A percentile compares a stretch with the other conserved stretches of the same genome.
These are phyloP conservation scores for Cyclocybe aegerita DNA, from an alignment of 768 basidiomycete species.

Conservation along the genomic window DNA sequence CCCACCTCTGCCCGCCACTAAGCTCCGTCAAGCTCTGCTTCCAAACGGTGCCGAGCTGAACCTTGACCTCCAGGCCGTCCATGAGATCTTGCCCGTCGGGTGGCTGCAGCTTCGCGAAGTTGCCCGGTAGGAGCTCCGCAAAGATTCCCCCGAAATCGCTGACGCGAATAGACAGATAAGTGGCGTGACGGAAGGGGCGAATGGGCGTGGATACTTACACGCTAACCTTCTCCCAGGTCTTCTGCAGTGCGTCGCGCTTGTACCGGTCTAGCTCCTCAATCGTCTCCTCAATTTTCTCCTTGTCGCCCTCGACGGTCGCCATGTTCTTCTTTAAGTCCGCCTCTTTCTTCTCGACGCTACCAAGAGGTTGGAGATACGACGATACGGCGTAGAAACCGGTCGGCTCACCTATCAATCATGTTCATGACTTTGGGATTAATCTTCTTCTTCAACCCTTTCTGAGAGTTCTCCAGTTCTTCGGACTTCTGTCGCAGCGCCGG, in stretches of 20 bases:
- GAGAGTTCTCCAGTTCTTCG: conserved; percentile 70
- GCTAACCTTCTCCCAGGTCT: conserved; percentile 96
- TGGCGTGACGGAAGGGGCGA: not conserved
- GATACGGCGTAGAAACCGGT: conserved; percentile 1
- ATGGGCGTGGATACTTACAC: conserved; percentile 49
- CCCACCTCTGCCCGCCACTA: conserved; percentile 94
- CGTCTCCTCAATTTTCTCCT: conserved; percentile 91
- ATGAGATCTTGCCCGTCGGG: conserved; percentile 93
- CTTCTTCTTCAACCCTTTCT: conserved; percentile 91
- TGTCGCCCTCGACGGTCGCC: conserved; percentile 84
- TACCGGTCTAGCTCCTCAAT: conserved; percentile 92
- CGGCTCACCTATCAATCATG: conserved; percentile 87
- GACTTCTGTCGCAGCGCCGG: conserved; percentile 58
- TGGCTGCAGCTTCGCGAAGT: conserved; percentile 92
- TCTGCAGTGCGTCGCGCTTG: conserved; percentile 90
- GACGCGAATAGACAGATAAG: not conserved
- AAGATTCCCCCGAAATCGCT: conserved; percentile 98
- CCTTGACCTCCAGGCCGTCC: conserved; percentile 96
- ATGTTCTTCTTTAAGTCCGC: conserved; percentile 85
- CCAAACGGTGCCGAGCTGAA: conserved; percentile 93
- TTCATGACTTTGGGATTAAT: conserved; percentile 94
- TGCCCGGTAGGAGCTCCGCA: conserved; percentile 91
- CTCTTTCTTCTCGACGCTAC: conserved; percentile 93
- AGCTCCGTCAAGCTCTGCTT: conserved; percentile 97
- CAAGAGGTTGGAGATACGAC: not conserved